Percentiles rank a stretch among this genome's conserved stretches.
Evolutionary conservation across 257 asterid species (phyloP).

Genomic region (Ophiorrhiza pumila): DNA sequence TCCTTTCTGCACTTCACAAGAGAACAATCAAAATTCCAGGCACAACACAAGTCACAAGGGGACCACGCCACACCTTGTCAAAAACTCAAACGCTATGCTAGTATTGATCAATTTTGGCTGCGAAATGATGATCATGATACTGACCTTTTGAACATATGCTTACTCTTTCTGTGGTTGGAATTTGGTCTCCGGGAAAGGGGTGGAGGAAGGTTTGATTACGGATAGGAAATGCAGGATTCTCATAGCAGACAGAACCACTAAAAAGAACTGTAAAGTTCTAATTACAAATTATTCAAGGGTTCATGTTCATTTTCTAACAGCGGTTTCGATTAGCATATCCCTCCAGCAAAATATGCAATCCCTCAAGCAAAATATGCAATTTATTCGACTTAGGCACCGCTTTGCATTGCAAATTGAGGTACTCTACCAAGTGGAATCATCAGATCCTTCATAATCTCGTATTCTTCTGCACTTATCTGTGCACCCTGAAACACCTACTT

Average conservation of each 20-base stretch:
- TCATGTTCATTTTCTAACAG: not conserved
- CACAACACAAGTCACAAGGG: no score
- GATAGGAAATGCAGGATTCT: not conserved
- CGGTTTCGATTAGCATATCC: not conserved
- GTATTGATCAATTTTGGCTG: no score
- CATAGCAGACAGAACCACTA: not conserved
- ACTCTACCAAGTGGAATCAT: conserved; percentile 85
- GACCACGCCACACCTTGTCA: no score
- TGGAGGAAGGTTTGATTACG: not conserved
- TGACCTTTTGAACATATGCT: no score
- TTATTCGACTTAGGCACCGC: conserved; percentile 52
- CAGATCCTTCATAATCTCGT: conserved; percentile 83
- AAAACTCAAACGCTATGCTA: no score
- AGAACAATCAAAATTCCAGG: no score
- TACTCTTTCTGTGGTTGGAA: no score
- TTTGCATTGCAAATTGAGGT: conserved; percentile 70
- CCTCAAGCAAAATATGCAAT: not conserved
- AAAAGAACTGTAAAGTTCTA: not conserved
- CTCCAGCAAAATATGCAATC: no score
- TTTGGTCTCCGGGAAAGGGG: not conserved
- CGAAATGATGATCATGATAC: no score
- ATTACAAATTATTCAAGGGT: not conserved
- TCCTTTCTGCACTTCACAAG: no score
- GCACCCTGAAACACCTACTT: conserved; percentile 75
- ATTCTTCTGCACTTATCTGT: conserved; percentile 57